A percentile compares a stretch with the other conserved stretches of the same genome.
Evolutionary conservation across 2,329 filamentous ascomycete species (phyloP).

Genomic region (Colletotrichum lentis): DNA sequence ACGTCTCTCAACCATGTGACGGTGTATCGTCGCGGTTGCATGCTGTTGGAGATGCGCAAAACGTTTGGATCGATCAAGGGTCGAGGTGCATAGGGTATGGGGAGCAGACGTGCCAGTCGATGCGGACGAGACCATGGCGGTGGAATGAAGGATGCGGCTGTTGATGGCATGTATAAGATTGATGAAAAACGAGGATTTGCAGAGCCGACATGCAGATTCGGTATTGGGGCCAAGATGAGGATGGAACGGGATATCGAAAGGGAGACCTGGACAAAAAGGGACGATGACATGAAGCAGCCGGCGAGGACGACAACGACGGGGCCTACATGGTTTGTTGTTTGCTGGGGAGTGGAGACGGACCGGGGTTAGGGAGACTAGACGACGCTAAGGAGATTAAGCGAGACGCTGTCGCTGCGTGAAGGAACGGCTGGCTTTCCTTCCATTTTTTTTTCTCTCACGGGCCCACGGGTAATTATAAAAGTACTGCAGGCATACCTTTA

Average conservation of each 20-base stretch:
- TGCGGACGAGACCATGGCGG: not conserved
- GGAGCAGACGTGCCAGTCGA: not conserved
- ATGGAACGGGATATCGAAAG: slow-evolving; percentile 11
- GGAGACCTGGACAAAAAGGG: slow-evolving; percentile 22
- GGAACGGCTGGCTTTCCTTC: slow-evolving; percentile 39
- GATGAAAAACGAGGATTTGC: not conserved
- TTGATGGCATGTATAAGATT: not conserved
- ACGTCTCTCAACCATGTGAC: not conserved
- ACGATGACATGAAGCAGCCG: slow-evolving; percentile 19
- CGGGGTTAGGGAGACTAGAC: slow-evolving; percentile 34
- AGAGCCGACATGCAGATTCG: not conserved
- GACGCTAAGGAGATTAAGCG: slow-evolving; percentile 39
- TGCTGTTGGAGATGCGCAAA: not conserved
- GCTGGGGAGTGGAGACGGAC: slow-evolving; percentile 37
- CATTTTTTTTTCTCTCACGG: slow-evolving; percentile 38
- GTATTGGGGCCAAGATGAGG: not conserved
- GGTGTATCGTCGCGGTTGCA: not conserved
- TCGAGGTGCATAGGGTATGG: not conserved
- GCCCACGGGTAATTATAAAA: slow-evolving; percentile 39
- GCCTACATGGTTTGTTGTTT: slow-evolving; percentile 35
- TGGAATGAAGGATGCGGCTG: not conserved
- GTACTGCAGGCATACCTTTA: slow-evolving; percentile 39
- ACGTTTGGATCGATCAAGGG: not conserved
- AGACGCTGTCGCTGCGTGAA: slow-evolving; percentile 38
- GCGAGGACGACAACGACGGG: slow-evolving; percentile 21